Percentiles rank a stretch among this genome's conserved stretches.
Conservation (phyloP, 306 rosid genomes). For the Potentilla sterilis region DNA sequence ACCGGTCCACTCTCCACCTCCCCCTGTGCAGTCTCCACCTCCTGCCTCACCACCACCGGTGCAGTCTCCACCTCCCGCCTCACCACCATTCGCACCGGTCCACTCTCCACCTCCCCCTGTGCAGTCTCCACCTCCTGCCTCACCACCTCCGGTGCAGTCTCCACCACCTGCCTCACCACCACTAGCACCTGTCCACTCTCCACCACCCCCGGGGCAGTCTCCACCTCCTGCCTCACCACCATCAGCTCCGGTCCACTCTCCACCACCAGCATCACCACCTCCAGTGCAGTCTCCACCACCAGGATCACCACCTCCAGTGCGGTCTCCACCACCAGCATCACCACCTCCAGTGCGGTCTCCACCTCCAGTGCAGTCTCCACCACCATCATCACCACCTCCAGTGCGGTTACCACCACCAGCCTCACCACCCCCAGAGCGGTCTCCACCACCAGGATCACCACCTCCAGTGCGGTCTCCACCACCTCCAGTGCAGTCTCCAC, state of each 20-base stretch:
- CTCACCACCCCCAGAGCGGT: slow-evolving; percentile 9
- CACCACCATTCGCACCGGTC: too few relatives aligned
- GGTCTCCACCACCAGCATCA: slow-evolving; percentile 16
- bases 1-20: not conserved
- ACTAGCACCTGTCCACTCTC: too few relatives aligned
- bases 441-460: slow-evolving; percentile 10
- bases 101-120: slow-evolving; percentile 11
- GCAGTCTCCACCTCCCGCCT: slow-evolving; percentile 7
- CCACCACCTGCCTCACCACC: slow-evolving; percentile 3
- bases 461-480: slow-evolving; percentile 1
- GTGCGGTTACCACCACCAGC: slow-evolving; percentile 8
- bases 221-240: slow-evolving; percentile 13
- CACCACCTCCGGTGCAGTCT: not conserved
- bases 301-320: not conserved
- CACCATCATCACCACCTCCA: slow-evolving; percentile 22
- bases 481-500: not conserved
- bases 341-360: slow-evolving; percentile 18
- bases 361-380: slow-evolving; percentile 12
- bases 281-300: slow-evolving; percentile 12
- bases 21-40: not conserved
- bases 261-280: not conserved
- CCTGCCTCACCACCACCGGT: not conserved
- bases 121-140: slow-evolving; percentile 22
- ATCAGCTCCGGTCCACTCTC: not conserved
- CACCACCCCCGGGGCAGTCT: slow-evolving; percentile 13